A percentile compares a stretch with the other conserved stretches of the same genome.
phyloP scores from a whole-genome alignment of 2,329 filamentous ascomycete genomes.

The Pyrenophora tritici-repentis region DNA sequence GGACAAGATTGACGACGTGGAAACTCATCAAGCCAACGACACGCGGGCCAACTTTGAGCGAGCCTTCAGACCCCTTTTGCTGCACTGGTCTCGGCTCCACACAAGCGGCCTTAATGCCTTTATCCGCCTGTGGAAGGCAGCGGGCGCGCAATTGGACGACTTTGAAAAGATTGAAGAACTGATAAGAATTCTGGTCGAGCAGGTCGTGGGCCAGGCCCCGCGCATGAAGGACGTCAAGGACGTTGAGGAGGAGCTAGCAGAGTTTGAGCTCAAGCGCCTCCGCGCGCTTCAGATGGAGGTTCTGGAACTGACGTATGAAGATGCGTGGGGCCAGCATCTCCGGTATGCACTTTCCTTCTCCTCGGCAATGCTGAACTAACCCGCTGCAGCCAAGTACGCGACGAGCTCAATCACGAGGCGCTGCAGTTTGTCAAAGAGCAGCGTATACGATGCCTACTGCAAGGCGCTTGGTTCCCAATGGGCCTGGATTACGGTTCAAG shows the following conservation, averaged over 20 bases:
- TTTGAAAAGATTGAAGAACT: constrained; percentile 93
- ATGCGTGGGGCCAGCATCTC: constrained; percentile 90
- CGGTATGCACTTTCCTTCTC: constrained; percentile 48
- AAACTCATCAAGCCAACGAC: constrained; percentile 77
- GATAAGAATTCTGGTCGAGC: constrained; percentile 85
- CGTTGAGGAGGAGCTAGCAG: constrained; percentile 84
- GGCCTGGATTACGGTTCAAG: constrained; percentile 58
- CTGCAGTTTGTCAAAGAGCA: constrained; percentile 98
- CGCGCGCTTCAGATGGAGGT: constrained; percentile 92
- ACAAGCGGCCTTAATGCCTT: constrained; percentile 84
- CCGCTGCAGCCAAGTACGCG: constrained; percentile 70
- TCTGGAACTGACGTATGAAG: constrained; percentile 87
- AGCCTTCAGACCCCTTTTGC: constrained; percentile 80
- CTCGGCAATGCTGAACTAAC: constrained; percentile 26
- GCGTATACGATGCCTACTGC: constrained; percentile 83
- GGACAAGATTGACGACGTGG: constrained; percentile 79
- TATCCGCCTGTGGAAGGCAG: constrained; percentile 89
- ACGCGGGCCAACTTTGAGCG: constrained; percentile 79
- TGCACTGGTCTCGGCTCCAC: constrained; percentile 93
- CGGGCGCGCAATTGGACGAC: constrained; percentile 81
- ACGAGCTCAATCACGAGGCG: constrained; percentile 88
- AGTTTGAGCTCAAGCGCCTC: constrained; percentile 78
- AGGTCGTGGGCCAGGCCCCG: constrained; percentile 80
- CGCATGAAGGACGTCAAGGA: constrained; percentile 84
- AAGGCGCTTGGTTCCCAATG: constrained; percentile 83